Percentiles rank a stretch among this genome's conserved stretches.
These are phyloP conservation scores for Jamesozyma spencerorum DNA, from an alignment of 805 yeast genomes.

Conservation along the genomic window DNA sequence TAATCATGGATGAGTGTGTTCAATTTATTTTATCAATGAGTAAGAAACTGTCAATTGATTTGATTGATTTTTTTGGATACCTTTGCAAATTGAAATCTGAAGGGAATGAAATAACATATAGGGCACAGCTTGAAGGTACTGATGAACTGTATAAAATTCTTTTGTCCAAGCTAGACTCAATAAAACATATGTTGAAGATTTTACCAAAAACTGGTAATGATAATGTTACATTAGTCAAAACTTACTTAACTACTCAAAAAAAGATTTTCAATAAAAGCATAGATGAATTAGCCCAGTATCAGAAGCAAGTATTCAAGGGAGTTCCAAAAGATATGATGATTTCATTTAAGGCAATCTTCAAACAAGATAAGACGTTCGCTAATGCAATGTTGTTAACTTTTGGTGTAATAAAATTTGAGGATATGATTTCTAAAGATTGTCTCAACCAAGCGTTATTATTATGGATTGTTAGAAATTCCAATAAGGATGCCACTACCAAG, in stretches of 20 bases:
- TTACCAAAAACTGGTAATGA: slow-evolving; percentile 17
- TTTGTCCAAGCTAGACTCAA: slow-evolving; percentile 38
- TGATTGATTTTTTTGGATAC: slow-evolving; percentile 46
- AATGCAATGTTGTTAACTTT: slow-evolving; percentile 46
- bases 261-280: slow-evolving; percentile 36
- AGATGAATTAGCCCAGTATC: slow-evolving; percentile 28
- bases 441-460: slow-evolving; percentile 52
- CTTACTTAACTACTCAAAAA: slow-evolving; percentile 43
- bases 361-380: slow-evolving; percentile 44
- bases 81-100: slow-evolving; percentile 46
- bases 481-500: slow-evolving; percentile 26
- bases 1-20: slow-evolving; percentile 29
- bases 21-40: slow-evolving; percentile 34
- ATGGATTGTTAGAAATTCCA: slow-evolving; percentile 54
- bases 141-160: slow-evolving; percentile 45
- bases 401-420: slow-evolving; percentile 49
- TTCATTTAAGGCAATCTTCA: slow-evolving; percentile 50
- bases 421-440: slow-evolving; percentile 38
- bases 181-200: slow-evolving; percentile 29
- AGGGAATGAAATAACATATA: slow-evolving; percentile 31
- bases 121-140: slow-evolving; percentile 55
- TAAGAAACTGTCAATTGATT: slow-evolving; percentile 34
- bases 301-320: slow-evolving; percentile 40
- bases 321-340: slow-evolving; percentile 20
- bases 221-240: slow-evolving; percentile 31